Percentiles rank a stretch among this genome's conserved stretches.
Evolutionary conservation across 768 basidiomycete genomes (phyloP).

Genomic region (Boletus vermiculosoides): DNA sequence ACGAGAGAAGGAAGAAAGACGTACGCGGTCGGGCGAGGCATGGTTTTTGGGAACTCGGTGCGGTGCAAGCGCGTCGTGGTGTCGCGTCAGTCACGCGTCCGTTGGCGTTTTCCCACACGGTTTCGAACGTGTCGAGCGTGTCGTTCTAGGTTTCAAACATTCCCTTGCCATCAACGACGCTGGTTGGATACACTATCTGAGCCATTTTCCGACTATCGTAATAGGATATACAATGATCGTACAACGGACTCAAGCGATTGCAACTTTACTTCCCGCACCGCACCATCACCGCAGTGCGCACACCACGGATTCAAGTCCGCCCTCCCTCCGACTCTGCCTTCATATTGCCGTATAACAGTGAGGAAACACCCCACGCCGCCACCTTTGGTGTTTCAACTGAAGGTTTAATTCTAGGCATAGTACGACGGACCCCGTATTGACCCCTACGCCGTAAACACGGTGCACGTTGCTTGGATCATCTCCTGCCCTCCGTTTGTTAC

Average conservation of each 20-base stretch:
- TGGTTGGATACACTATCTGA: not conserved
- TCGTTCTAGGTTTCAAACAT: not conserved
- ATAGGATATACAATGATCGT: not conserved
- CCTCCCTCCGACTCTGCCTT: not conserved
- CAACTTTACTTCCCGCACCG: not conserved
- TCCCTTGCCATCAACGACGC: not conserved
- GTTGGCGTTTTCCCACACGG: not conserved
- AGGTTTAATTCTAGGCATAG: not conserved
- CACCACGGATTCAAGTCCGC: not conserved
- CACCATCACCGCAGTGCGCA: not conserved
- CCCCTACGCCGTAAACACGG: not conserved
- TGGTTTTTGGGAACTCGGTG: not conserved
- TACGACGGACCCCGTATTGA: not conserved
- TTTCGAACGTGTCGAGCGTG: too few species aligned
- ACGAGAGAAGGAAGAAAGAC: not conserved
- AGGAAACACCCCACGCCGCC: not conserved
- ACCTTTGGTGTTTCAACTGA: too few species aligned
- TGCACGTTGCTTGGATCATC: not conserved
- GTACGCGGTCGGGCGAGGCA: slow-evolving; percentile 5
- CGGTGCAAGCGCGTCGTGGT: not conserved
- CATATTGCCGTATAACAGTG: not conserved
- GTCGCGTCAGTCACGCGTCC: slow-evolving; percentile 8
- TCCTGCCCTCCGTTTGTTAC: not conserved
- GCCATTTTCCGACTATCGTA: not conserved
- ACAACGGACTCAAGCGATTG: not conserved